Base-by-base conservation (phyloP, 257 asterid genomes). In the Solanum chmielewskii region DNA sequence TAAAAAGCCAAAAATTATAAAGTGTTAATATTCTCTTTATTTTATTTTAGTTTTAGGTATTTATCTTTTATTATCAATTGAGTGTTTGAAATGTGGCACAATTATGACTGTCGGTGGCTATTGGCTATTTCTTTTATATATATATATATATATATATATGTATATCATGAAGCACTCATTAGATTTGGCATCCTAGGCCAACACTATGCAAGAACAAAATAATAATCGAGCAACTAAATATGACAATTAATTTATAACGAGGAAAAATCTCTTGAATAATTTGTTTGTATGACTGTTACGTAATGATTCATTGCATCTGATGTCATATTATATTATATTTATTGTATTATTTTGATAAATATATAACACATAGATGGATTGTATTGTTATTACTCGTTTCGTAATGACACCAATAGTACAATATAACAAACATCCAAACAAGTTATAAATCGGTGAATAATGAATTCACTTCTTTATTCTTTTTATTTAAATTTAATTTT, bases 31-130 rank as follows among this genome's bases (percentile, higher is more conserved):
- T 47, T 80, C 27, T 78, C 47, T 45, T 27, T 44, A 6, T 75
- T 44, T 49, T 49, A 5, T 77, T 15, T 2, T 56, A 16, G 16
- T 52, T 52, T 52, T 52, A 52, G 2, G 5, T 78, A 44, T 77
- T 70, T 78, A 31, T 78, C 64, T 78, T 31, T 80, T 80, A 33
- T 29, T 18, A 18, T 49, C 11, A 29, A 47, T 47, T 47, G 85
- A 49, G 44, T 47, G 68, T 47, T 80, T 45, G 66, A 39, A 76
- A 86, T 20, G 75, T 66, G 89, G 87, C 71, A 68, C 35, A 81
- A 82, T 87, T 81, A 87, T 87, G 62, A 14, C 59, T 76, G 88
- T 86, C 88, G 88, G 88, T 73, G 86, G 83, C 59, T 27, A 27
- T 25, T 25, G 27, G 27, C 27, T 25, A 25, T 25, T 25, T 25